Conservation (phyloP, 306 rosid genomes). For the Gastrolobium villosum region DNA sequence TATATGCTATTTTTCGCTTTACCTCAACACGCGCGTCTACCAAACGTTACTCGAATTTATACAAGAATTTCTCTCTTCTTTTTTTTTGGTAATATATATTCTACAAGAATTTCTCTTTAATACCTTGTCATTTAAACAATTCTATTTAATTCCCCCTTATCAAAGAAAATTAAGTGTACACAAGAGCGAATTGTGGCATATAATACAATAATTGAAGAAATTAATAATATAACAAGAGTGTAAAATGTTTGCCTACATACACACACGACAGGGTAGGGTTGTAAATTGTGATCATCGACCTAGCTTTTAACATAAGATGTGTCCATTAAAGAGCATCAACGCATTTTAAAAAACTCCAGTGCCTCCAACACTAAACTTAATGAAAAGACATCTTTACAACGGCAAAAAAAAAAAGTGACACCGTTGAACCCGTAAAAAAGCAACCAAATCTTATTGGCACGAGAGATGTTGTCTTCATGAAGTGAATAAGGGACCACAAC, state of each 20-base stretch:
- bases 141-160: neutral
- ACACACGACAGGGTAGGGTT: neutral
- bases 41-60: no score
- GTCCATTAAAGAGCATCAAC: constrained; percentile 35
- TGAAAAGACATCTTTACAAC: constrained; percentile 51
- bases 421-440: constrained; percentile 54
- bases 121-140: neutral
- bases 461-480: constrained; percentile 49
- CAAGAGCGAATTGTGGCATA: neutral
- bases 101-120: no score
- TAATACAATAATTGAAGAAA: neutral
- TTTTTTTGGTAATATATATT: no score
- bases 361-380: constrained; percentile 56
- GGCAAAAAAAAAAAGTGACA: constrained; percentile 50
- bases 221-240: neutral
- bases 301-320: constrained; percentile 47
- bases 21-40: no score
- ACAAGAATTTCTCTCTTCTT: no score
- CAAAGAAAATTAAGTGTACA: neutral
- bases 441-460: constrained; percentile 52
- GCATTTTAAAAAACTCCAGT: constrained; percentile 58
- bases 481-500: constrained; percentile 69
- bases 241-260: neutral
- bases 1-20: no score
- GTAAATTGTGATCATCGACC: constrained; percentile 28